A percentile compares a stretch with the other conserved stretches of the same genome.
phyloP scores from a whole-genome alignment of 2,329 filamentous ascomycete species.

The Cladophialophora carrionii region DNA sequence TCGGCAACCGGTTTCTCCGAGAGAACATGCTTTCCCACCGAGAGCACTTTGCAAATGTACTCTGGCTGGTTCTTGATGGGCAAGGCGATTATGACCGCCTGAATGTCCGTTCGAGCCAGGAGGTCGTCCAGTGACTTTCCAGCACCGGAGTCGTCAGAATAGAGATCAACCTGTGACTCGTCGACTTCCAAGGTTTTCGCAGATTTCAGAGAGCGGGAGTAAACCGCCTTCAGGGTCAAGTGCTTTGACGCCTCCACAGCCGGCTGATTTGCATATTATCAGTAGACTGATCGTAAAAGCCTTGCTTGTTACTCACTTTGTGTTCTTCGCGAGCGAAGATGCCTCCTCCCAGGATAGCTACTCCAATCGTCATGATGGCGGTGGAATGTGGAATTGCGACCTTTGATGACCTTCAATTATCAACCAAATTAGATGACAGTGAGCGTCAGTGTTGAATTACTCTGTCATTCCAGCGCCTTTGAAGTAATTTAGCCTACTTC shows the following conservation, averaged over 20 bases:
- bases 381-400: neutral
- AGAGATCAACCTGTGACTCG: constrained; percentile 53
- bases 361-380: constrained; percentile 47
- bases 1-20: constrained; percentile 63
- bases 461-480: neutral
- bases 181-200: constrained; percentile 50
- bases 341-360: constrained; percentile 60
- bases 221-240: constrained; percentile 59
- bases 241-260: constrained; percentile 53
- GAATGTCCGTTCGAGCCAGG: constrained; percentile 54
- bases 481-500: constrained; percentile 5
- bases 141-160: constrained; percentile 58
- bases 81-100: constrained; percentile 58
- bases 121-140: constrained; percentile 53
- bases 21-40: constrained; percentile 59
- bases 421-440: no score
- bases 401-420: neutral
- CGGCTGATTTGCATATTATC: constrained; percentile 45
- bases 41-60: constrained; percentile 55
- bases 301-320: constrained; percentile 46
- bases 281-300: neutral
- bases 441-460: neutral
- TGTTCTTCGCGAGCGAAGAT: constrained; percentile 63
- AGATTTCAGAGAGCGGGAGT: constrained; percentile 61
- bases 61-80: constrained; percentile 58